These are phyloP conservation scores for Pestalotiopsis sp. DNA, from an alignment of 2,329 filamentous ascomycete species.

Conservation along the genomic window DNA sequence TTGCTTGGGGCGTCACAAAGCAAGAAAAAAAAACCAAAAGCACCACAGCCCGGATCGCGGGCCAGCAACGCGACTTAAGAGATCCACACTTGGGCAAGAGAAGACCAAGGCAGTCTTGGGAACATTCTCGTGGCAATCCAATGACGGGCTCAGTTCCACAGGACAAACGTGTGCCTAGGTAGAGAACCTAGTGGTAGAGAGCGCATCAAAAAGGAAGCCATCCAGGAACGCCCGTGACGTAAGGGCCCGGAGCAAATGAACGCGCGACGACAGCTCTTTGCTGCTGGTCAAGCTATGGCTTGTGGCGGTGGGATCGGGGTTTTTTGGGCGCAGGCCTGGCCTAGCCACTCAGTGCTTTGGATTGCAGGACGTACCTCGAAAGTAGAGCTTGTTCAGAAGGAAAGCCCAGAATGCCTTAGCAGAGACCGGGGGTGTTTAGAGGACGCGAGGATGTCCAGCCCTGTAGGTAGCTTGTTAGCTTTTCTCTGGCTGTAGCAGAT, in stretches of 20 bases:
- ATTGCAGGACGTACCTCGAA: background rate
- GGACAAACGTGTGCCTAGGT: background rate
- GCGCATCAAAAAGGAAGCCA: background rate
- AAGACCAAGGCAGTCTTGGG: background rate
- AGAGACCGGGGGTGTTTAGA: background rate
- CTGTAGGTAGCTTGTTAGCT: background rate
- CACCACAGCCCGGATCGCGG: background rate
- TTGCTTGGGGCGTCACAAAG: background rate
- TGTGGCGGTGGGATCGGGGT: background rate
- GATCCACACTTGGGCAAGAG: constrained; percentile 1
- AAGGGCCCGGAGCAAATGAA: background rate
- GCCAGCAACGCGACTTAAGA: background rate
- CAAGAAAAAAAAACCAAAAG: background rate
- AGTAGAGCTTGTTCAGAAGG: background rate
- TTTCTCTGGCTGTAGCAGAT: background rate
- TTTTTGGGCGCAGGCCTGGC: background rate
- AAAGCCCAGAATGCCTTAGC: background rate
- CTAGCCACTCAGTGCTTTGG: background rate
- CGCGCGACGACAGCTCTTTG: background rate
- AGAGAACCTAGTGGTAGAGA: background rate
- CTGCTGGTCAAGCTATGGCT: background rate
- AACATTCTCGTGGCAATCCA: background rate
- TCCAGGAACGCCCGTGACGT: constrained; percentile 3
- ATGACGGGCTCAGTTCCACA: constrained; percentile 2
- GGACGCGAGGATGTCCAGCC: background rate